Percentiles rank a stretch among this genome's conserved stretches.
phyloP scores from a whole-genome alignment of 352 stramenopile genomes.

The Globisporangium yorkense region DNA sequence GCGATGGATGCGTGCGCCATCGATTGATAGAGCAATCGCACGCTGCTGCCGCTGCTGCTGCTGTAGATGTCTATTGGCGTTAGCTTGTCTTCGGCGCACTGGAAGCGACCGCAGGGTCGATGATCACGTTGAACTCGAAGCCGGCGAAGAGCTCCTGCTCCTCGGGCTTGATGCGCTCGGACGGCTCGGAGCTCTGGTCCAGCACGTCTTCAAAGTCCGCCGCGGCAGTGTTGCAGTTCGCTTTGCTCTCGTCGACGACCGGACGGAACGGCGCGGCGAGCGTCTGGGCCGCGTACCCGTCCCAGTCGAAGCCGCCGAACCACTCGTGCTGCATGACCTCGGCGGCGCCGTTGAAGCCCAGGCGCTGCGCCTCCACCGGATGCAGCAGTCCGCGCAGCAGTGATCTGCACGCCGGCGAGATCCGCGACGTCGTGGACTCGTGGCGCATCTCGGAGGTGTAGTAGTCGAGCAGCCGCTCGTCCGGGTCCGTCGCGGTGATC shows the following conservation, averaged over 20 bases:
- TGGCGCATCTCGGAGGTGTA: constrained; percentile 50
- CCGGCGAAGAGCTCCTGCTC: constrained; percentile 45
- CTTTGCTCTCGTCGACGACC: constrained; percentile 48
- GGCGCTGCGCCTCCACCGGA: constrained; percentile 33
- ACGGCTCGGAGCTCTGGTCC: constrained; percentile 25
- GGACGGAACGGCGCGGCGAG: constrained; percentile 39
- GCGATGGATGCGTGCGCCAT: neutral
- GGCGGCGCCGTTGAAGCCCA: constrained; percentile 25
- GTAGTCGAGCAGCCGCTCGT: constrained; percentile 23
- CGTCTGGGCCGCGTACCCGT: constrained; percentile 27
- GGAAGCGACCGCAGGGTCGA: neutral
- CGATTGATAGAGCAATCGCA: neutral
- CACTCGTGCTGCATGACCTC: constrained; percentile 56
- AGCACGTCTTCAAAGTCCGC: constrained; percentile 68
- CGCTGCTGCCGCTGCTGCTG: too few relatives aligned
- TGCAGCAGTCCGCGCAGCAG: constrained; percentile 51
- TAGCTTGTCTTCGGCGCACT: neutral
- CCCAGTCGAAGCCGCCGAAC: constrained; percentile 52
- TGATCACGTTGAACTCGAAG: constrained; percentile 56
- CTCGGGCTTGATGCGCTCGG: constrained; percentile 25
- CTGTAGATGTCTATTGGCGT: neutral
- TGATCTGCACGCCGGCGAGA: constrained; percentile 25
- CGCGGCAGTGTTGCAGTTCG: constrained; percentile 53
- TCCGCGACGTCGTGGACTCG: constrained; percentile 11
- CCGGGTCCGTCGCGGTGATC: constrained; percentile 19